Evolutionary conservation across 2,329 filamentous ascomycete species (phyloP).

Genomic region (Pestalotiopsis sp.): DNA sequence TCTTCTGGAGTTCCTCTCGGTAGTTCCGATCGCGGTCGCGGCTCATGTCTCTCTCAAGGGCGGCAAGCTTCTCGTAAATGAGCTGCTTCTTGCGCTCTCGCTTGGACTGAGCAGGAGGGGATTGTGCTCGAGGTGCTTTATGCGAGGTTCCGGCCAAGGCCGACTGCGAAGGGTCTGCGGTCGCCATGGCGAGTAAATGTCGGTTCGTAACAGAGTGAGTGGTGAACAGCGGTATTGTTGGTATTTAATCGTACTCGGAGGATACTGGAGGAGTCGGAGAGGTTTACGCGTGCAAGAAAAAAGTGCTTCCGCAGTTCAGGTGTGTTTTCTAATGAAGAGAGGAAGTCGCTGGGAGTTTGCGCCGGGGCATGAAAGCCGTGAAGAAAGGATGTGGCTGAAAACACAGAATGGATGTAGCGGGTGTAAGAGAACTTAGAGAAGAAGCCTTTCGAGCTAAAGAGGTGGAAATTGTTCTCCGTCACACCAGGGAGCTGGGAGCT

Average conservation of each 20-base stretch:
- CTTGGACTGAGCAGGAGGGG: conserved; percentile 62
- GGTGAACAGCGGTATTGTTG: neutral
- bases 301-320: neutral
- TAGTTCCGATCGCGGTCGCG: conserved; percentile 83
- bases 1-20: conserved; percentile 83
- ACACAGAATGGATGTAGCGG: neutral
- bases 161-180: conserved; percentile 11
- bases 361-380: neutral
- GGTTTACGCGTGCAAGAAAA: neutral
- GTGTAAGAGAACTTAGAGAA: neutral
- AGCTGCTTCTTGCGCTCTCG: conserved; percentile 87
- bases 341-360: neutral
- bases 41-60: conserved; percentile 77
- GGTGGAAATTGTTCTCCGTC: neutral
- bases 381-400: neutral
- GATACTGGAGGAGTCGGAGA: neutral
- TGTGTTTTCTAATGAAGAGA: neutral
- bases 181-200: conserved; percentile 7
- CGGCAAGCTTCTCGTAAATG: conserved; percentile 76
- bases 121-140: conserved; percentile 4
- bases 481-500: neutral
- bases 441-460: neutral
- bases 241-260: neutral
- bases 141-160: conserved; percentile 4
- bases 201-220: neutral